Base-by-base conservation (phyloP, 2,329 filamentous ascomycete species). In the Beauveria sp. region DNA sequence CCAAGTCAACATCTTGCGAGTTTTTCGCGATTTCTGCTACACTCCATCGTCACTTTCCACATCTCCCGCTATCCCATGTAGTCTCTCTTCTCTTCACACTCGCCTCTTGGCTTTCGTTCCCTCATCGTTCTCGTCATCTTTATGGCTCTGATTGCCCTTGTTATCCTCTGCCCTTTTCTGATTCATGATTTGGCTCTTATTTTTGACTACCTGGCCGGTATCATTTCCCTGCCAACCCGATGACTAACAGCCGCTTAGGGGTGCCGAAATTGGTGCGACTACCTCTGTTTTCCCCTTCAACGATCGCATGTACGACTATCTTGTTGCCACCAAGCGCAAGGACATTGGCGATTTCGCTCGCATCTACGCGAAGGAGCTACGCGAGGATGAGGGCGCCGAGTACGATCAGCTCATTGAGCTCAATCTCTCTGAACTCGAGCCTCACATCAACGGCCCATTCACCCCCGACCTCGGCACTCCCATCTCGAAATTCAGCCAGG, bases 391-490 rank as follows among this genome's bases (percentile, higher is more conserved):
- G 78, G 91, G 91, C 68, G 90, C 91, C 68, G 87, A 98, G 78
- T 99, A 98, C 77, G 95, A 99, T 77, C 85, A 98, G 79, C 78
- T 97, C 68, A 91, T 98, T 71, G 93, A 97, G 80, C 91, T 99
- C 79, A 93, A 99, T 82, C 86, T 99, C 60, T 89, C 86, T 63
- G 90, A 93, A 78, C 88, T 99, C 54, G 95, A 99, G 82, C 95
- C 95, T 67, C 91, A 98, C 76, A 92, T 99, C 81, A 99, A 99
- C 82, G 95, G 95, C 67, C 95, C 95, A 66, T 98, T 98, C 86
- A 99, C 95, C 30, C 95, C 95, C 64, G 95, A 99, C 86, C 83
- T 99, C 79, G 93, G 92, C 61, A 98, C 95, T 8, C 95, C 95
- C 57, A 96, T 99, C 75, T 96, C 91, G 79, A 95, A 97, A 82